A percentile compares a stretch with the other conserved stretches of the same genome.
These are phyloP conservation scores for Candida berthetii DNA, from an alignment of 805 yeast species.

Conservation along the genomic window DNA sequence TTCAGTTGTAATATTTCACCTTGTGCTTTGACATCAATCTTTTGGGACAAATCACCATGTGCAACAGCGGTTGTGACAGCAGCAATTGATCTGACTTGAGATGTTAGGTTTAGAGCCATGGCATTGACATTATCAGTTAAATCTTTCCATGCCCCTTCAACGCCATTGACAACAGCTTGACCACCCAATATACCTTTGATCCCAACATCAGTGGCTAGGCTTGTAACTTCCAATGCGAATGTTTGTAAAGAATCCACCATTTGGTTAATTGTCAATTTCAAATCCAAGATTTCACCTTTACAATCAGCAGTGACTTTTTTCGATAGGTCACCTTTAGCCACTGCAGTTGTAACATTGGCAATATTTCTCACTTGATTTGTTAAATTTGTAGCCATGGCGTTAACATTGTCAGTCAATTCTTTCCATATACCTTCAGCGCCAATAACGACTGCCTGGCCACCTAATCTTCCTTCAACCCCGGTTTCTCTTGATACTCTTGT, in stretches of 20 bases:
- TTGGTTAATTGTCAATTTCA: constrained; percentile 49
- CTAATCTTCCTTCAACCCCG: constrained; percentile 86
- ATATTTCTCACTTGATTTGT: constrained; percentile 88
- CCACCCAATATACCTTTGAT: constrained; percentile 82
- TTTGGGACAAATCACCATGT: constrained; percentile 73
- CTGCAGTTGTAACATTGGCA: constrained; percentile 82
- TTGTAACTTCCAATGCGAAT: constrained; percentile 79
- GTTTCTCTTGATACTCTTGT: constrained; percentile 88
- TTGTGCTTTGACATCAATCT: constrained; percentile 79
- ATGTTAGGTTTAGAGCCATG: constrained; percentile 78
- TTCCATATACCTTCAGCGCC: constrained; percentile 91
- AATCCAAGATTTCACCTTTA: constrained; percentile 65
- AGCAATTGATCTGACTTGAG: constrained; percentile 81
- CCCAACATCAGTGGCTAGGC: constrained; percentile 83
- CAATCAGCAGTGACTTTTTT: constrained; percentile 86
- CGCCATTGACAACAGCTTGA: constrained; percentile 73
- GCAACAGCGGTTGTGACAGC: constrained; percentile 87
- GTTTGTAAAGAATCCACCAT: constrained; percentile 84
- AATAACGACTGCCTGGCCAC: constrained; percentile 84
- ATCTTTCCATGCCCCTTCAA: constrained; percentile 84
- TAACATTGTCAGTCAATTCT: constrained; percentile 83
- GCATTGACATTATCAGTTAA: constrained; percentile 83
- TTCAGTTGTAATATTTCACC: constrained; percentile 80
- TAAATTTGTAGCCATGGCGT: constrained; percentile 86
- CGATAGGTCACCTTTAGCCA: constrained; percentile 84